Base-by-base conservation (phyloP, 1,139 yeast species). In the Lipomyces yarrowii region DNA sequence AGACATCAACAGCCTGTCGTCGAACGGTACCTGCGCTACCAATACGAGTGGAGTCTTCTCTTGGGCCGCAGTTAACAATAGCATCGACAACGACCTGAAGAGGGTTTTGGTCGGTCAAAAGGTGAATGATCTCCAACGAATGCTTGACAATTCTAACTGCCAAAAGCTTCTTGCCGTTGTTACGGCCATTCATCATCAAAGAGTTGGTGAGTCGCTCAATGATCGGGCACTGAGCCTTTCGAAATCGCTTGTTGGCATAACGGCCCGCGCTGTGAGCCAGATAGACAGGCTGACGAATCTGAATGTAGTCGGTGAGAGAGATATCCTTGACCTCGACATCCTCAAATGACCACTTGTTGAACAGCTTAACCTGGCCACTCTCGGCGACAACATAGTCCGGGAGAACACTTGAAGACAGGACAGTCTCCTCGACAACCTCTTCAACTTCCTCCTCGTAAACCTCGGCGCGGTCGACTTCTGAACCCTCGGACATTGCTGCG, bases 21-120 rank as follows among this genome's bases (percentile, higher is more conserved):
- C 99, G 94, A 79, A 96, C 99, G 81, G 99, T 91, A 90, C 99
- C 99, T 80, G 98, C 93, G 81, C 98, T 93, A 86, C 99, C 99
- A 79, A 96, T 94, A 91, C 99, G 93, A 87, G 99, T 96, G 80
- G 99, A 91, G 86, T 96, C 99, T 88, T 96, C 99, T 88, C 99
- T 92, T 84, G 99, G 96, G 84, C 99, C 99, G 77, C 98, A 91
- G 97, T 96, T 96, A 86, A 92, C 93, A 81, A 96, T 90, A 78
- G 99, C 99, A 79, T 96, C 99, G 83, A 96, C 98, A 79, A 94
- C 86, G 80, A 96, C 97, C 87, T 96, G 99, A 84, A 96, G 83
- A 82, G 99, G 99, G 97, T 96, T 96, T 84, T 89, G 96, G 84
- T 94, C 99, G 78, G 99, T 93, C 82, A 96, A 89, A 77, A 96